phyloP scores from a whole-genome alignment of 805 yeast species.

The Zygosaccharomyces pseudorouxii region DNA sequence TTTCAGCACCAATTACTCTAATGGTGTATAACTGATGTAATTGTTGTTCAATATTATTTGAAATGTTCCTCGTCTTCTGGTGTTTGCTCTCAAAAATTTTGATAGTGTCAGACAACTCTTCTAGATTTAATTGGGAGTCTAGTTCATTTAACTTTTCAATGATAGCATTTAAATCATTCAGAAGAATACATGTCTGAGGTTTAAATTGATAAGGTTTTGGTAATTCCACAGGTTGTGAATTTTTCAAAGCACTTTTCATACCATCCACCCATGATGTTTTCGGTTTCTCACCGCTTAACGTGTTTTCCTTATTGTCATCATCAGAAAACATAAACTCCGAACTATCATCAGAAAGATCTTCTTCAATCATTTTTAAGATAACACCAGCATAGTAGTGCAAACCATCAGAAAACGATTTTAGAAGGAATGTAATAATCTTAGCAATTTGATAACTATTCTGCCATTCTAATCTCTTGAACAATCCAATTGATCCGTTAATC shows the following conservation, averaged over 20 bases:
- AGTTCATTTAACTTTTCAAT: constrained; percentile 45
- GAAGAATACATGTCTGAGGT: constrained; percentile 63
- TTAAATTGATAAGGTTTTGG: constrained; percentile 57
- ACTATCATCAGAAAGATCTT: constrained; percentile 35
- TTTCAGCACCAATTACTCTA: constrained; percentile 59
- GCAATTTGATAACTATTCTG: constrained; percentile 57
- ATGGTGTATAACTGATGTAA: constrained; percentile 58
- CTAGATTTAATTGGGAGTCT: constrained; percentile 58
- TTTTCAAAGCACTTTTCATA: constrained; percentile 47
- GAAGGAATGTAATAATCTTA: constrained; percentile 51
- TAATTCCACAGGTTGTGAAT: constrained; percentile 35
- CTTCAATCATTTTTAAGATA: constrained; percentile 35
- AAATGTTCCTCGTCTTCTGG: constrained; percentile 4
- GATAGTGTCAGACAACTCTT: constrained; percentile 44
- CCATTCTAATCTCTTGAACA: constrained; percentile 67
- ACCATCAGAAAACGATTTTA: constrained; percentile 61
- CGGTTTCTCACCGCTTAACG: constrained; percentile 33
- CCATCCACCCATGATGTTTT: constrained; percentile 44
- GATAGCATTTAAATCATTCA: constrained; percentile 60
- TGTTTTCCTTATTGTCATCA: constrained; percentile 18
- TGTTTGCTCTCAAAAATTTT: constrained; percentile 35
- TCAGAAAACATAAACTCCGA: constrained; percentile 9
- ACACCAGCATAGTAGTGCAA: constrained; percentile 47
- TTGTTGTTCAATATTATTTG: constrained; percentile 15
- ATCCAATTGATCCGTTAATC: constrained; percentile 50